phyloP scores from a whole-genome alignment of 805 yeast species.

The Cyberlindnera xylosilytica region DNA sequence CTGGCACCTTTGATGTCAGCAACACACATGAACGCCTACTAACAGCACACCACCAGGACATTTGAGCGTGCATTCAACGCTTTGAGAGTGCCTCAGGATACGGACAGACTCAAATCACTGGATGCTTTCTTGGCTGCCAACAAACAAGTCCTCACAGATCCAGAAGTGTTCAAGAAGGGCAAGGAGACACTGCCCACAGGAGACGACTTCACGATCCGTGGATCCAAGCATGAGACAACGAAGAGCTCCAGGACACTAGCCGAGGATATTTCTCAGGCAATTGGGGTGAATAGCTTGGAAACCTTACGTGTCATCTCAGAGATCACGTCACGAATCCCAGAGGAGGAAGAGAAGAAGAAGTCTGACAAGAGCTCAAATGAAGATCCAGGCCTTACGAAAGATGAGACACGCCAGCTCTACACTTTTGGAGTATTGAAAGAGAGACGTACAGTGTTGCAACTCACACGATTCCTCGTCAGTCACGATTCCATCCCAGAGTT shows the following conservation, averaged over 20 bases:
- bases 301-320: conserved; percentile 46
- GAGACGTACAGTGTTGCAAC: conserved; percentile 45
- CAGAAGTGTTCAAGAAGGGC: conserved; percentile 7
- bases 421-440: conserved; percentile 45
- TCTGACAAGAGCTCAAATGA: conserved; percentile 10
- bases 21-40: background rate
- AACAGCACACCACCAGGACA: conserved; percentile 23
- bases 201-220: conserved; percentile 37
- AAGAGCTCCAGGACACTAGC: conserved; percentile 38
- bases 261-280: conserved; percentile 33
- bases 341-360: conserved; percentile 4
- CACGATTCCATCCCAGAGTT: conserved; percentile 24
- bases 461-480: conserved; percentile 32
- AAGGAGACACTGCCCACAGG: conserved; percentile 10
- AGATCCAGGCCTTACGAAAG: conserved; percentile 6
- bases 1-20: background rate
- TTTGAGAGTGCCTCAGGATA: conserved; percentile 14
- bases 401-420: conserved; percentile 25
- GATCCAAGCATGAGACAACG: conserved; percentile 35
- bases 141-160: conserved; percentile 10
- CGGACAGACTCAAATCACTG: conserved; percentile 17
- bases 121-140: conserved; percentile 19
- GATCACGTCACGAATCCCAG: conserved; percentile 37
- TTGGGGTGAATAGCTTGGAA: conserved; percentile 43
- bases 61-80: conserved; percentile 25